Evolutionary conservation across 2,329 filamentous ascomycete genomes (phyloP).

Genomic region (Aspergillaceae sp.): DNA sequence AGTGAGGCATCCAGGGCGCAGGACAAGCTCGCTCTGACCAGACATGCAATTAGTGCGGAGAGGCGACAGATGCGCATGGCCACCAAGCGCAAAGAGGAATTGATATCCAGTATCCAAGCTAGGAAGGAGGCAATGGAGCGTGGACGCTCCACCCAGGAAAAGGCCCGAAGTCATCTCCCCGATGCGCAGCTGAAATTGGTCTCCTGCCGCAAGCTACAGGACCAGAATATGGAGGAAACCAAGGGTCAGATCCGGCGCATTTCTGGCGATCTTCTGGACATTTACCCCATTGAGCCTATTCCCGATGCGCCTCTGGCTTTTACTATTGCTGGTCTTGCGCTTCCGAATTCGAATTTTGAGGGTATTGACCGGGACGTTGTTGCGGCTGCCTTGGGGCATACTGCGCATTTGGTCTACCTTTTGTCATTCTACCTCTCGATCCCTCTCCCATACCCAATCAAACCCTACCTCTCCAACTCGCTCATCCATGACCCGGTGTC

Average conservation of each 20-base stretch:
- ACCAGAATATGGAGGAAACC: conserved; percentile 54
- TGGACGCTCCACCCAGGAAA: conserved; percentile 53
- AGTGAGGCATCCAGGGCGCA: conserved; percentile 30
- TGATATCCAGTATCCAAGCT: conserved; percentile 56
- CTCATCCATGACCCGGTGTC: conserved; percentile 67
- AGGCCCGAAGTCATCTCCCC: conserved; percentile 52
- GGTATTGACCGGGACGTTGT: conserved; percentile 59
- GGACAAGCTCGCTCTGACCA: conserved; percentile 33
- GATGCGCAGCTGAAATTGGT: conserved; percentile 53
- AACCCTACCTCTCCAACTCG: conserved; percentile 63
- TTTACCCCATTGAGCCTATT: conserved; percentile 72
- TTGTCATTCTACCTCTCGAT: conserved; percentile 75
- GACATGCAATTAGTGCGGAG: conserved; percentile 52
- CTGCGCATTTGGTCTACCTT: conserved; percentile 64
- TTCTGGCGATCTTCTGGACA: conserved; percentile 67
- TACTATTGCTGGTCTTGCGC: conserved; percentile 66
- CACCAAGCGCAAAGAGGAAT: conserved; percentile 55
- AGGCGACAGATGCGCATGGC: conserved; percentile 56
- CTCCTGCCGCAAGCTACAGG: conserved; percentile 48
- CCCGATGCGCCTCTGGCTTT: conserved; percentile 62
- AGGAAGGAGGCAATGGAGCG: conserved; percentile 59
- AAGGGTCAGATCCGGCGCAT: conserved; percentile 80
- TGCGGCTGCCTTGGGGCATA: conserved; percentile 72
- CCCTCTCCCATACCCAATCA: conserved; percentile 72
- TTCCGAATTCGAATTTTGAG: conserved; percentile 74